Conservation (phyloP, 2,329 filamentous ascomycete genomes). For the Penicillium verrucosum region DNA sequence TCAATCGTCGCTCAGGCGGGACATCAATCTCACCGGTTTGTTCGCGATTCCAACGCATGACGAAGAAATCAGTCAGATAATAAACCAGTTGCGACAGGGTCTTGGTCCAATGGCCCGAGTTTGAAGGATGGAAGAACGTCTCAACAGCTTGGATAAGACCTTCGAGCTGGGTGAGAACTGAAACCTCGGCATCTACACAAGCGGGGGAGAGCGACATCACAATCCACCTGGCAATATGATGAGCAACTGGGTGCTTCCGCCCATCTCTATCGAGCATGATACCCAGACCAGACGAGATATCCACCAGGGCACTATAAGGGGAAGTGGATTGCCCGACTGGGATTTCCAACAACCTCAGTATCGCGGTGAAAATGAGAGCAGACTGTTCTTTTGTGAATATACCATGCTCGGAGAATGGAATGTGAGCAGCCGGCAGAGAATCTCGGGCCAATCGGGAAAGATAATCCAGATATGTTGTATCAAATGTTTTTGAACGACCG, state of each 20-base stretch:
- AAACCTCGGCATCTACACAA: slow-evolving; percentile 72
- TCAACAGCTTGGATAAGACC: slow-evolving; percentile 92
- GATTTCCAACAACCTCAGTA: slow-evolving; percentile 86
- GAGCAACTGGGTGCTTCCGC: slow-evolving; percentile 86
- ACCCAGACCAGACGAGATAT: slow-evolving; percentile 77
- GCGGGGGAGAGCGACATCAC: slow-evolving; percentile 87
- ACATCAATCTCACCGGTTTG: slow-evolving; percentile 87
- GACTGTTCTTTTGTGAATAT: slow-evolving; percentile 92
- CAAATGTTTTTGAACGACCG: slow-evolving; percentile 81
- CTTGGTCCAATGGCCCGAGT: slow-evolving; percentile 87
- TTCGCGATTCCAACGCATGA: slow-evolving; percentile 96
- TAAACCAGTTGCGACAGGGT: slow-evolving; percentile 86
- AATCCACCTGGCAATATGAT: slow-evolving; percentile 90
- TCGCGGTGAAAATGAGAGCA: slow-evolving; percentile 85
- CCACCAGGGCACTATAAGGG: slow-evolving; percentile 76
- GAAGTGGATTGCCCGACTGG: slow-evolving; percentile 94
- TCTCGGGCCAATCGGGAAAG: slow-evolving; percentile 85
- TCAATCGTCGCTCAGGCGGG: slow-evolving; percentile 74
- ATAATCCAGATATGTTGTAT: slow-evolving; percentile 83
- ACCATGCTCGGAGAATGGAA: slow-evolving; percentile 80
- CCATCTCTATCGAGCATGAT: slow-evolving; percentile 87
- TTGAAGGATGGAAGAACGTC: slow-evolving; percentile 98
- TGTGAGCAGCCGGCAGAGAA: slow-evolving; percentile 68
- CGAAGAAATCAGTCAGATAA: slow-evolving; percentile 91
- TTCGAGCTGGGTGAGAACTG: slow-evolving; percentile 79